These are phyloP conservation scores for Akebia trifoliata DNA, from an alignment of 164 flowering plant species.

Conservation along the genomic window DNA sequence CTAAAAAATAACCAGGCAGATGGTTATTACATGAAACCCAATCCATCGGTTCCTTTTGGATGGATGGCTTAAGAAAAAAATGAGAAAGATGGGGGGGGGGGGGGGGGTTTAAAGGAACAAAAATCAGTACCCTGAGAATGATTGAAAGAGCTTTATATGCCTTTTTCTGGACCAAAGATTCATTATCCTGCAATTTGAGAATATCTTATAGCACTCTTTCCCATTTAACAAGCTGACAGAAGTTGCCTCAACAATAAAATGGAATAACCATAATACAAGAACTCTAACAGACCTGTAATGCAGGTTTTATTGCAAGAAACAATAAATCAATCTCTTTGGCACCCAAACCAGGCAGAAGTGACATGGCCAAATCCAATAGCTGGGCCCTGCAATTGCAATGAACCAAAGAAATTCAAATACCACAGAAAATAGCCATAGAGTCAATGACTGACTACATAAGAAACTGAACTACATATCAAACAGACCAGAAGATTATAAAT, in stretches of 20 bases:
- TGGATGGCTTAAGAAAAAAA: too few species aligned
- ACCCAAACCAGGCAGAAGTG: conserved; percentile 75
- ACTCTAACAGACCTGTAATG: conserved; percentile 51
- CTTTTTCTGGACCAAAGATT: conserved; percentile 81
- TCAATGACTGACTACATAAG: too few species aligned
- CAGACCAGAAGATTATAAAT: too few species aligned
- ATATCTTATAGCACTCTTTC: conserved; percentile 1
- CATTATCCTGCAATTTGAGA: conserved; percentile 51
- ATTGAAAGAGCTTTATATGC: conserved; percentile 85
- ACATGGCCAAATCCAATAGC: conserved; percentile 67
- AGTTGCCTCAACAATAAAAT: neutral
- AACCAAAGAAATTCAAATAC: conserved; percentile 2
- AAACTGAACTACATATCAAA: too few species aligned
- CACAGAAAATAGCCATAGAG: neutral
- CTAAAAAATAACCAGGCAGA: too few species aligned
- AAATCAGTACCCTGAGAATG: conserved; percentile 58
- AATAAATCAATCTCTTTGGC: conserved; percentile 46
- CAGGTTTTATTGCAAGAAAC: conserved; percentile 52
- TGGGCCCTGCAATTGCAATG: conserved; percentile 50
- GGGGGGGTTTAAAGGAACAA: neutral
- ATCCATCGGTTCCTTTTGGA: too few species aligned
- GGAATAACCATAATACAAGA: neutral
- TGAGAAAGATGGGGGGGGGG: neutral
- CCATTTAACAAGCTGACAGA: neutral
- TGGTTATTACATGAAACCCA: too few species aligned